Conservation (phyloP, 2,329 filamentous ascomycete genomes). For the Pochonia chlamydosporia region DNA sequence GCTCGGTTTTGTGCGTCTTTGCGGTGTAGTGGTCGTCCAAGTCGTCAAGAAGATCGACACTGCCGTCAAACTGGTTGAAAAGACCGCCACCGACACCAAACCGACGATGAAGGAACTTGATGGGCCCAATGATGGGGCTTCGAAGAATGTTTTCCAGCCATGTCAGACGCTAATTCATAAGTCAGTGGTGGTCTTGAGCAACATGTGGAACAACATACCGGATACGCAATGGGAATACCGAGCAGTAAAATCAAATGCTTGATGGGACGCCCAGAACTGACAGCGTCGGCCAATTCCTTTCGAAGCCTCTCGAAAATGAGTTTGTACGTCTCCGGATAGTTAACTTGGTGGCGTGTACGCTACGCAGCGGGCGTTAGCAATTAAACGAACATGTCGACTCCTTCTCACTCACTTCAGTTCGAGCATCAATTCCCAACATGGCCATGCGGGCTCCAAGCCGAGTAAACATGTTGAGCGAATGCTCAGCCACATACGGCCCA, state of each 20-base stretch:
- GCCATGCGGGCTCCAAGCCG: slow-evolving; percentile 76
- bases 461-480: slow-evolving; percentile 82
- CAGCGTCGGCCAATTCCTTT: slow-evolving; percentile 65
- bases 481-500: slow-evolving; percentile 84
- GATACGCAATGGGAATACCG: slow-evolving; percentile 82
- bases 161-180: slow-evolving; percentile 61
- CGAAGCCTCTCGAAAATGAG: slow-evolving; percentile 72
- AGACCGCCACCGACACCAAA: slow-evolving; percentile 80
- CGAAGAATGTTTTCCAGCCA: slow-evolving; percentile 92
- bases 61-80: slow-evolving; percentile 93
- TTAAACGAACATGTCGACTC: neutral
- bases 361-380: slow-evolving; percentile 14
- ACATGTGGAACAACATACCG: slow-evolving; percentile 42
- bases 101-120: slow-evolving; percentile 84
- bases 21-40: slow-evolving; percentile 96
- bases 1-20: slow-evolving; percentile 84
- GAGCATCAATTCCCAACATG: slow-evolving; percentile 84
- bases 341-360: slow-evolving; percentile 88
- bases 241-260: slow-evolving; percentile 83
- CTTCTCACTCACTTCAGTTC: slow-evolving; percentile 62
- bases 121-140: slow-evolving; percentile 79
- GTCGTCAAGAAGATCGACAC: slow-evolving; percentile 86
- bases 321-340: slow-evolving; percentile 88
- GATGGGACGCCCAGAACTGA: slow-evolving; percentile 65
- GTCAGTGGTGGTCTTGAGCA: too few species aligned